Base-by-base conservation (phyloP, 805 yeast species). In the Clavispora vitiphila region DNA sequence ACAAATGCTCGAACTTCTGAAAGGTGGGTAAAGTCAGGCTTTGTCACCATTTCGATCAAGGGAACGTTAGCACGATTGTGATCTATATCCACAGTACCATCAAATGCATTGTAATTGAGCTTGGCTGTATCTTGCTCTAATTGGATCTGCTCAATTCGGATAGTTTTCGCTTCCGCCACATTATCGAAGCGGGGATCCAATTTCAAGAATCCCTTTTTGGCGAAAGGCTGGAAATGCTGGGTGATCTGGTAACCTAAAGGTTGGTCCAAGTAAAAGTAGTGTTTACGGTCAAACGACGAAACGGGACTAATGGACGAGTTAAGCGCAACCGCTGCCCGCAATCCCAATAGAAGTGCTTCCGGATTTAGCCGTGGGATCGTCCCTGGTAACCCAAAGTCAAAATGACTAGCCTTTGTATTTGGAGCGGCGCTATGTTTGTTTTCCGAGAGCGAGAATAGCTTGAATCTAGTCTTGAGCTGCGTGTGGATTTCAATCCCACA, bases 221-320 rank as follows among this genome's bases (percentile, higher is more conserved):
- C 93, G 36, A 86, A 68, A 1, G 98, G 97, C 26, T 73, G 72
- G 58, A 76, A 87, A 56, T 80, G 86, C 62, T 93, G 99, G 0
- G 99, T 93, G 38, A 93, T 84, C 60, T 93, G 99, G 62, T 89
- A 93, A 1, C 99, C 99, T 40, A 85, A 64, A 0, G 99, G 99
- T 59, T 93, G 98, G 61, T 93, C 99, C 1, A 90, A 91, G 60
- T 93, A 93, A 61, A 93, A 89, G 60, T 93, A 93, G 60, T 93
- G 99, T 61, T 93, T 93, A 50, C 99, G 71, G 57, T 93, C 99
- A 60, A 93, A 93, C 1, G 81, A 69, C 1, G 91, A 84, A 7
- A 56, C 48, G 0, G 61, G 49, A 43, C 76, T 77, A 12, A 93
- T 72, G 0, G 69, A 57, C 44, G 87, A 76, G 25, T 82, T 71